phyloP scores from a whole-genome alignment of 1,284 basidiomycete genomes.

The Naganishia albida region DNA sequence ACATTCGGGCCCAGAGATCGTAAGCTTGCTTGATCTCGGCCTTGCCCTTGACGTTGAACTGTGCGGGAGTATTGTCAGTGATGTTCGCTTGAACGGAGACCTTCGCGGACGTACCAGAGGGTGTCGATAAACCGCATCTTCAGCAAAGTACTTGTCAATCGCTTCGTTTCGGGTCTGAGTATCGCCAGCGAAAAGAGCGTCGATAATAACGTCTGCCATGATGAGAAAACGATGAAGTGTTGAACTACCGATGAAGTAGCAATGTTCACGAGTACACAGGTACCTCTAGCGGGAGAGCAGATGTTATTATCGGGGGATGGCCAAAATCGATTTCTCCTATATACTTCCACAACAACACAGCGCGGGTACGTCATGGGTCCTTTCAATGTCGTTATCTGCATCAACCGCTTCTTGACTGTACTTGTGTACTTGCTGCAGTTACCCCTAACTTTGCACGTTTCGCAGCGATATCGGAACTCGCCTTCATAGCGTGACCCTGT shows the following conservation, averaged over 20 bases:
- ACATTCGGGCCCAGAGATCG: constrained; percentile 24
- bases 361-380: constrained; percentile 18
- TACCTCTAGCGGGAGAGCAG: not conserved
- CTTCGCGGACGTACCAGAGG: constrained; percentile 6
- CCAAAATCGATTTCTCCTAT: not conserved
- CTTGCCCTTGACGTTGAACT: constrained; percentile 27
- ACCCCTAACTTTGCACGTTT: not conserved
- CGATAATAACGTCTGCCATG: constrained; percentile 19
- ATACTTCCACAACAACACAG: not conserved
- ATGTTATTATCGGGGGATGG: not conserved
- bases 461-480: not conserved
- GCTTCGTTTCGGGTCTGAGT: constrained; percentile 11
- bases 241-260: not conserved
- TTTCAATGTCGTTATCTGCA: constrained; percentile 9
- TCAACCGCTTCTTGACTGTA: constrained; percentile 8
- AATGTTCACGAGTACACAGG: not conserved
- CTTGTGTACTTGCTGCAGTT: not conserved
- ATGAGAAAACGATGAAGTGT: not conserved
- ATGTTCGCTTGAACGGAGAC: not conserved
- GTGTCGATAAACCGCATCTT: constrained; percentile 26
- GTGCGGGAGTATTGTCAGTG: not conserved
- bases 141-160: constrained; percentile 29
- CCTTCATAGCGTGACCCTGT: no score
- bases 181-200: constrained; percentile 11
- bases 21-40: constrained; percentile 29